phyloP scores from a whole-genome alignment of 1,284 basidiomycete genomes.

The Ustilago vetiveriae region DNA sequence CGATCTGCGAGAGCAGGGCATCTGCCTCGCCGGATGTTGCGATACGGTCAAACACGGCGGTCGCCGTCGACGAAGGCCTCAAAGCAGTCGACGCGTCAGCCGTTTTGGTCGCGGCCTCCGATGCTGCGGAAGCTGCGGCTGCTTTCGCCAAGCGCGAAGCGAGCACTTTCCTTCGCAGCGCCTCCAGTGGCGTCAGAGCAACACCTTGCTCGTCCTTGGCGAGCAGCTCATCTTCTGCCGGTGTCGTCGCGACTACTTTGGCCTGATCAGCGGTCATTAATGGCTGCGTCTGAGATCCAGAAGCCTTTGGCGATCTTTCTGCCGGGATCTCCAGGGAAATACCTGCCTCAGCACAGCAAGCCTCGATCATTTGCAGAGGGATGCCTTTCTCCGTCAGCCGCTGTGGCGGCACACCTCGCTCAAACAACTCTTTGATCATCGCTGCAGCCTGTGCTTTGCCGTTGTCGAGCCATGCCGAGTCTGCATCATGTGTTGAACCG shows the following conservation, averaged over 20 bases:
- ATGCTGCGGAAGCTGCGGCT: constrained; percentile 5
- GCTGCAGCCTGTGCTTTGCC: constrained; percentile 22
- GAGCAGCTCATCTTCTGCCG: constrained; percentile 25
- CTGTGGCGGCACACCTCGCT: constrained; percentile 22
- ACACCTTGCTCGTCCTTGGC: constrained; percentile 19
- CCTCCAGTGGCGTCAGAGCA: constrained; percentile 28
- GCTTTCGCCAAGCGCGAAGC: constrained; percentile 32
- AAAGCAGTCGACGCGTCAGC: background rate
- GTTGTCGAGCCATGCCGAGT: constrained; percentile 13
- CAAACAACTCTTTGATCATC: constrained; percentile 25
- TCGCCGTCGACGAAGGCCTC: background rate
- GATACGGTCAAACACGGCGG: constrained; percentile 20
- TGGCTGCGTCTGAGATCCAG: no score
- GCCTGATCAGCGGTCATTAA: background rate
- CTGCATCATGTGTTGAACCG: background rate
- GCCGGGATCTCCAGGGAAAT: constrained; percentile 5
- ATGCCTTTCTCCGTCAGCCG: constrained; percentile 23
- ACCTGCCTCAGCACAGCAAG: constrained; percentile 26
- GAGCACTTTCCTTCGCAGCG: constrained; percentile 30
- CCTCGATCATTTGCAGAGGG: constrained; percentile 15
- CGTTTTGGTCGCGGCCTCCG: background rate
- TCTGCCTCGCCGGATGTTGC: constrained; percentile 29
- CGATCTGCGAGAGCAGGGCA: constrained; percentile 28
- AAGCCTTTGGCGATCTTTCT: no score
- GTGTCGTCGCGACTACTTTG: constrained; percentile 7